Conservation (phyloP, 2,329 filamentous ascomycete genomes). For the Xylaria digitata region DNA sequence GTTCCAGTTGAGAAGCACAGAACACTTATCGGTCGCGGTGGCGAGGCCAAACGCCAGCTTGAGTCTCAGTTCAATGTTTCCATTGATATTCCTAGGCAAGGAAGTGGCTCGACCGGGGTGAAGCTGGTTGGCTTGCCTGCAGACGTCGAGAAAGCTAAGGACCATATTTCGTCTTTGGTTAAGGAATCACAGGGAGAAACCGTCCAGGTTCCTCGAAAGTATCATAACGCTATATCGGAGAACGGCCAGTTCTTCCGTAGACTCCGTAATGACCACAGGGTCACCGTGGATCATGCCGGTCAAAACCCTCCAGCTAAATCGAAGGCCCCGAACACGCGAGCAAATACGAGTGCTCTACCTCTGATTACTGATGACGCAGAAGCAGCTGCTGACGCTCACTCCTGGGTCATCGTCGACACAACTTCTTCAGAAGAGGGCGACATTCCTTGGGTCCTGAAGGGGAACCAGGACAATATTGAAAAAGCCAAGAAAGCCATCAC, state of each 20-base stretch:
- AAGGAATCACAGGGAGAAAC: conserved; percentile 92
- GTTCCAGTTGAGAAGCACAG: conserved; percentile 92
- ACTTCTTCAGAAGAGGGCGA: conserved; percentile 72
- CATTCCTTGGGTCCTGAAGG: conserved; percentile 91
- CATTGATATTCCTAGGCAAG: conserved; percentile 92
- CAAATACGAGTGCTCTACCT: conserved; percentile 76
- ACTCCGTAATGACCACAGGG: conserved; percentile 84
- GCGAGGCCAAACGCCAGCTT: conserved; percentile 84
- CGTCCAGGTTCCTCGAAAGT: conserved; percentile 80
- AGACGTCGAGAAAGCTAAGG: conserved; percentile 86
- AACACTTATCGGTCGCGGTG: conserved; percentile 89
- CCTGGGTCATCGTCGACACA: conserved; percentile 82
- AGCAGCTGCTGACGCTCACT: conserved; percentile 73
- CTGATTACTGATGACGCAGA: conserved; percentile 90
- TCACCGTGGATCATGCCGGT: conserved; percentile 91
- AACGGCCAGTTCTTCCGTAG: conserved; percentile 94
- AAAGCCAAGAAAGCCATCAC: conserved; percentile 83
- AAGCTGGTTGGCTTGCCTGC: conserved; percentile 84
- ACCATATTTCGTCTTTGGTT: conserved; percentile 80
- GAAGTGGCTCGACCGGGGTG: conserved; percentile 83
- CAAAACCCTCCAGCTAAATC: conserved; percentile 79
- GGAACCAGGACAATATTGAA: conserved; percentile 79
- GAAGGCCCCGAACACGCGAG: conserved; percentile 61
- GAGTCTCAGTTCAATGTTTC: conserved; percentile 88
- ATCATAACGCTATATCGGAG: conserved; percentile 87